Evolutionary conservation across 1,139 yeast genomes (phyloP), one percentile per base, ranked within the genome.

Genomic region (Yamadazyma kanchanaburiensis): DNA sequence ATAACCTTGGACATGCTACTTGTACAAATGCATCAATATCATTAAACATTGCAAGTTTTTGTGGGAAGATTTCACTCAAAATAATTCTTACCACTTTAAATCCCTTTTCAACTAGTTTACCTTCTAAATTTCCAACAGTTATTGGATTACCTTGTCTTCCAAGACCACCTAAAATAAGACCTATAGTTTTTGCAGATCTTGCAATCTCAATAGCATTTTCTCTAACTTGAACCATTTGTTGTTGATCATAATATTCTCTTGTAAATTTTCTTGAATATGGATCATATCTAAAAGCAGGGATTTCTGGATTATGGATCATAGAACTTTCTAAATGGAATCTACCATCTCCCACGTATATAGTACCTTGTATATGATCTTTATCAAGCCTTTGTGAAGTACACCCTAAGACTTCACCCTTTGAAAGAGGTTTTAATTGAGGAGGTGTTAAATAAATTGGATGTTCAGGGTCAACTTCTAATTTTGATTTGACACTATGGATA

Each of bases 351-450:
- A 91, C 70, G 49, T 91, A 91, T 4, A 91, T 72, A 78, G 89
- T 86, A 0, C 91, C 95, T 44, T 78, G 78, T 26, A 75, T 71
- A 25, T 76, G 80, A 3, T 67, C 64, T 21, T 70, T 65, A 41
- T 80, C 79, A 24, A 91, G 60, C 38, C 86, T 63, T 12, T 95
- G 94, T 0, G 96, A 86, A 0, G 98, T 91, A 54, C 99, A 91
- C 0, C 99, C 99, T 15, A 91, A 64, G 0, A 94, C 95, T 54
- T 91, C 99, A 30, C 98, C 98, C 47, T 86, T 88, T 1, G 97
- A 88, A 10, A 91, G 60, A 0, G 99, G 99, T 66, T 77, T 76
- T 8, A 87, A 83, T 53, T 91, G 99, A 0, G 98, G 97, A 1
- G 97, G 85, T 4, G 78, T 70, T 5, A 86, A 68, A 51, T 74